Percentiles rank a stretch among this genome's conserved stretches.
These are phyloP conservation scores for Starmerella khaoyaiensis DNA, from an alignment of 805 yeast species.

Conservation along the genomic window DNA sequence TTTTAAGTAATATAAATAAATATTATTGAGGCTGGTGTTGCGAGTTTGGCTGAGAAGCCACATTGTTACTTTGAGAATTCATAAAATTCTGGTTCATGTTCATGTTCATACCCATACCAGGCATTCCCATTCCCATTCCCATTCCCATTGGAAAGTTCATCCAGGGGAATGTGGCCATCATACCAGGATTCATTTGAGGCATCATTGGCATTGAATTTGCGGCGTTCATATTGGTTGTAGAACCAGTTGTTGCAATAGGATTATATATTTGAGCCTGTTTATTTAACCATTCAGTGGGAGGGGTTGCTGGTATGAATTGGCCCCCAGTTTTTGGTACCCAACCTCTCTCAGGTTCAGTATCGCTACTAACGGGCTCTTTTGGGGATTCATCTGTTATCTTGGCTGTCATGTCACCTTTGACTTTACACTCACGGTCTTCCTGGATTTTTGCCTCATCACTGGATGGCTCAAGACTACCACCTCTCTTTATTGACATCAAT, in stretches of 20 bases:
- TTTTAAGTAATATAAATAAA: too few species aligned
- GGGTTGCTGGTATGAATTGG: constrained; percentile 7
- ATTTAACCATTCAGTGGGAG: constrained; percentile 10
- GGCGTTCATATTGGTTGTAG: too few species aligned
- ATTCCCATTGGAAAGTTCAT: constrained; percentile 7
- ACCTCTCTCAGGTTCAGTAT: constrained; percentile 4
- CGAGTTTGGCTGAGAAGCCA: too few species aligned
- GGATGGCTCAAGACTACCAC: constrained; percentile 23
- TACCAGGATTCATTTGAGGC: constrained; percentile 5
- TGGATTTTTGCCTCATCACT: constrained; percentile 24
- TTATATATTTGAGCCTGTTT: constrained; percentile 1
- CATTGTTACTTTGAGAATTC: too few species aligned
- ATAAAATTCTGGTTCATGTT: constrained; percentile 3
- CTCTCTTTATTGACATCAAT: constrained; percentile 23
- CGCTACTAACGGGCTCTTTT: constrained; percentile 9
- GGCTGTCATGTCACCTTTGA: constrained; percentile 20
- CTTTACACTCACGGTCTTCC: constrained; percentile 20
- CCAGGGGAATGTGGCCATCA: constrained; percentile 1
- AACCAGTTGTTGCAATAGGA: not conserved
- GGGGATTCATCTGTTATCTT: constrained; percentile 22
- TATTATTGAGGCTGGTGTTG: too few species aligned
- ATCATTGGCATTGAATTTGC: constrained; percentile 9
- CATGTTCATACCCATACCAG: constrained; percentile 8
- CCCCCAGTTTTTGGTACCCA: constrained; percentile 9
- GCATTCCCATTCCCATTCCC: constrained; percentile 5